Evolutionary conservation across 495 filamentous ascomycete species (phyloP).

Genomic region (Polyplosphaeria fusca): DNA sequence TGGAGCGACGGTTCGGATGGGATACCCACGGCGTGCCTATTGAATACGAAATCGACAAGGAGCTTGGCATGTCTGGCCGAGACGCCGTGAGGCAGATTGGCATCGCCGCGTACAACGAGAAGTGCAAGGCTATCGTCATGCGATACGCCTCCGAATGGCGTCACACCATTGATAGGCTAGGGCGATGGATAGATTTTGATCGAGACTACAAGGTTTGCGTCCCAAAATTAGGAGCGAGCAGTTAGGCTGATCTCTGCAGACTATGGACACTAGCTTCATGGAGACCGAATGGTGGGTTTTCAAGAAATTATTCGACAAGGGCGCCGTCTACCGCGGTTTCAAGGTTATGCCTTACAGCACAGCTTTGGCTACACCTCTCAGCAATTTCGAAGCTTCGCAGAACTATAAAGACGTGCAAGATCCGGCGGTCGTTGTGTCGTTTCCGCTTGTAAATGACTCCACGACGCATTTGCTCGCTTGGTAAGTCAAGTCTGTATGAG

Average conservation of each 20-base stretch:
- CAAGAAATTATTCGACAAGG: conserved; percentile 87
- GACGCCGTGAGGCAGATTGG: conserved; percentile 85
- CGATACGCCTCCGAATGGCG: conserved; percentile 87
- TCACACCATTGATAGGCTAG: conserved; percentile 80
- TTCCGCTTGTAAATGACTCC: conserved; percentile 74
- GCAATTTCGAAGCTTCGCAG: conserved; percentile 91
- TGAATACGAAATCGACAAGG: conserved; percentile 98
- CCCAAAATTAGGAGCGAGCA: too few relatives aligned
- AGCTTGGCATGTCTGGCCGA: conserved; percentile 81
- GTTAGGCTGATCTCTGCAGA: too few relatives aligned
- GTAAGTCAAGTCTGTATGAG: conserved; percentile 35
- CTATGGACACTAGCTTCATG: conserved; percentile 94
- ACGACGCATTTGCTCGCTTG: conserved; percentile 76
- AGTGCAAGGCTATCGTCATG: conserved; percentile 95
- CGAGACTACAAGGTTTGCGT: conserved; percentile 99
- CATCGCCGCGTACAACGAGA: conserved; percentile 85
- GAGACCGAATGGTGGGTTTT: conserved; percentile 97
- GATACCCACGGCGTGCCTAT: conserved; percentile 96
- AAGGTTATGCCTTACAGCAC: conserved; percentile 95
- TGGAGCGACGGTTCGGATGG: conserved; percentile 72
- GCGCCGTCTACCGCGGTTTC: conserved; percentile 81
- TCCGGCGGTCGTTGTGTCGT: conserved; percentile 85
- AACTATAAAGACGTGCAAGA: conserved; percentile 94
- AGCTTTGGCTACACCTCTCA: conserved; percentile 78
- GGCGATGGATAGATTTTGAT: conserved; percentile 98